A percentile compares a stretch with the other conserved stretches of the same genome.
Evolutionary conservation across 1,139 yeast species (phyloP).

Genomic region (Eremothecium cymbalariae): DNA sequence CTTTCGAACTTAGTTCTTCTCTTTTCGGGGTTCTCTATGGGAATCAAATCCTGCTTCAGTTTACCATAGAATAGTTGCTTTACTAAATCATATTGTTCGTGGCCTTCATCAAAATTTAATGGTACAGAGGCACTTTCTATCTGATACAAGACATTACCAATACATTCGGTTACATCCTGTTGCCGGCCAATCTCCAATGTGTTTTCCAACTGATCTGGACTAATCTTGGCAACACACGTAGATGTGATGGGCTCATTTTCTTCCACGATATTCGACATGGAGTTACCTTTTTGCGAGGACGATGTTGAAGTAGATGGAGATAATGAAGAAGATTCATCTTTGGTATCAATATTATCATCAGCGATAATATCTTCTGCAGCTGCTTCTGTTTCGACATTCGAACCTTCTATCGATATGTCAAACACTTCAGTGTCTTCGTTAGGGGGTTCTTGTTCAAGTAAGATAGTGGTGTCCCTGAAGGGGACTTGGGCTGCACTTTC

Average conservation of each 20-base stretch:
- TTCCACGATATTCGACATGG: not conserved
- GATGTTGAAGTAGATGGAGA: not conserved
- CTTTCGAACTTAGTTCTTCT: conserved; percentile 62
- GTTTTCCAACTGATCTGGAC: conserved; percentile 57
- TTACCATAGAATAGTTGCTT: conserved; percentile 76
- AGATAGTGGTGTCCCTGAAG: no score
- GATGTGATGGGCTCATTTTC: conserved; percentile 11
- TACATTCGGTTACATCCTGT: conserved; percentile 96
- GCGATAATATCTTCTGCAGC: conserved; percentile 8
- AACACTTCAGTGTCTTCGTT: conserved; percentile 8
- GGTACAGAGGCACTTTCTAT: conserved; percentile 86
- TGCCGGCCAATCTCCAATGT: conserved; percentile 81
- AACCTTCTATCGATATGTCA: conserved; percentile 7
- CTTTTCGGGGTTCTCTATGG: conserved; percentile 28
- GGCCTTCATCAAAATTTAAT: conserved; percentile 52
- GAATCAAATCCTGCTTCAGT: conserved; percentile 47
- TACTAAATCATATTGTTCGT: conserved; percentile 74
- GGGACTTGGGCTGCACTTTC: conserved; percentile 20
- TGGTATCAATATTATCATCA: not conserved
- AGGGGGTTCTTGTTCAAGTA: conserved; percentile 9
- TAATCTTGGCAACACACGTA: conserved; percentile 37
- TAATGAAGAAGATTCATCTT: not conserved
- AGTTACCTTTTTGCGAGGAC: not conserved
- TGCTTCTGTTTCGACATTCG: conserved; percentile 10
- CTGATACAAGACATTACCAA: conserved; percentile 88